Evolutionary conservation across 495 filamentous ascomycete species (phyloP).

Genomic region (Daldinia concentrica): DNA sequence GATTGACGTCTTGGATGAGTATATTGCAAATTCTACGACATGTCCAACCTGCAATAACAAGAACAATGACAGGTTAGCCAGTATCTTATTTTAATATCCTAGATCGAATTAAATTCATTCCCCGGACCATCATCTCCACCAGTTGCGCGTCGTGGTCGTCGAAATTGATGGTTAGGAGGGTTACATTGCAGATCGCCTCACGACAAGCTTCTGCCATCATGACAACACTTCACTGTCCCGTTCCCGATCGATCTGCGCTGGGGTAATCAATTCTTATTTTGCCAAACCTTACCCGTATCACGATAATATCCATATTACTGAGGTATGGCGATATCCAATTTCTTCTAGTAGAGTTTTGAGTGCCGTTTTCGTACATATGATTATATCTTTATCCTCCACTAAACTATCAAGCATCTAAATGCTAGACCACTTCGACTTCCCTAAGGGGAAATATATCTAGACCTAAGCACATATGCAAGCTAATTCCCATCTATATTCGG

Average conservation of each 20-base stretch:
- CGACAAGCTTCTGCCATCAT: conserved; percentile 35
- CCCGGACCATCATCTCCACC: conserved; percentile 26
- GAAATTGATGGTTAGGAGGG: conserved; percentile 20
- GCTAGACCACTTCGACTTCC: background rate
- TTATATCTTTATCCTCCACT: background rate
- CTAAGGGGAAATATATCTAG: background rate
- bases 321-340: background rate
- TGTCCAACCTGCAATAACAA: background rate
- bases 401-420: background rate
- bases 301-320: background rate
- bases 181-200: conserved; percentile 42
- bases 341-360: background rate
- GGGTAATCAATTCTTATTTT: conserved; percentile 10
- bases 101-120: conserved; percentile 9
- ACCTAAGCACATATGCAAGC: background rate
- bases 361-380: background rate
- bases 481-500: background rate
- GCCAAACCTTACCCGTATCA: background rate
- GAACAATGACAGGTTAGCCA: conserved; percentile 5
- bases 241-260: conserved; percentile 22
- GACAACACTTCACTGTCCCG: conserved; percentile 22
- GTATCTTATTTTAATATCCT: conserved; percentile 13
- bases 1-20: conserved; percentile 17
- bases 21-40: background rate
- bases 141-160: conserved; percentile 15